Percentiles rank a stretch among this genome's conserved stretches.
Conservation (phyloP, 2,329 filamentous ascomycete genomes). For the Stromatinia cepivora region DNA sequence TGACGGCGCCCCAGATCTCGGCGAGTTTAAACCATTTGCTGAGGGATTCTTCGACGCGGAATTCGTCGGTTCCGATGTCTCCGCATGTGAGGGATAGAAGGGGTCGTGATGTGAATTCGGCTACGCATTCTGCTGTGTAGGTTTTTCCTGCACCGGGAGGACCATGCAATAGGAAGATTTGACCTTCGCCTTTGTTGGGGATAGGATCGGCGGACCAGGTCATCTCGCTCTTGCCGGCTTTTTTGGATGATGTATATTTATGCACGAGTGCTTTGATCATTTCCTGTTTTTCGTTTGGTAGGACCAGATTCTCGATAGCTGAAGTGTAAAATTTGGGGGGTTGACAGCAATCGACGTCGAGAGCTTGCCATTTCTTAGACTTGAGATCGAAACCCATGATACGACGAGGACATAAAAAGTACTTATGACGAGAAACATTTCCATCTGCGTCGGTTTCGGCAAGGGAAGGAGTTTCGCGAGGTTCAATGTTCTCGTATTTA, state of each 20-base stretch:
- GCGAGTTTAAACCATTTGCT: slow-evolving; percentile 51
- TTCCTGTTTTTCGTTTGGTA: slow-evolving; percentile 29
- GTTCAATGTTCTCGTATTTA: slow-evolving; percentile 32
- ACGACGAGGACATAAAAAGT: slow-evolving; percentile 31
- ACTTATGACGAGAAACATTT: slow-evolving; percentile 25
- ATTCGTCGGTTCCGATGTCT: slow-evolving; percentile 51
- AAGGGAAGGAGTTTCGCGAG: slow-evolving; percentile 27
- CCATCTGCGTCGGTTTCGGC: slow-evolving; percentile 20
- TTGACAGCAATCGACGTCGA: slow-evolving; percentile 31
- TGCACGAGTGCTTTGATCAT: slow-evolving; percentile 33
- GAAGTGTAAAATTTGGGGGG: slow-evolving; percentile 29
- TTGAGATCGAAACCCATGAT: slow-evolving; percentile 34
- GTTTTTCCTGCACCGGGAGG: slow-evolving; percentile 35
- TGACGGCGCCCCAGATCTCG: slow-evolving; percentile 51
- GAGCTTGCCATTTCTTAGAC: slow-evolving; percentile 33
- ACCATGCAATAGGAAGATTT: slow-evolving; percentile 33
- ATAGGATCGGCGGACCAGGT: slow-evolving; percentile 31
- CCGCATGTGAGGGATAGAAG: slow-evolving; percentile 45
- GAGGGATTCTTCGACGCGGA: slow-evolving; percentile 49
- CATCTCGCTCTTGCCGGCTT: slow-evolving; percentile 10
- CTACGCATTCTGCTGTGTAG: slow-evolving; percentile 33
- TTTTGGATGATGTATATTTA: slow-evolving; percentile 28
- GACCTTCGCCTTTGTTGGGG: slow-evolving; percentile 33
- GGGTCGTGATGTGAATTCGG: slow-evolving; percentile 34
- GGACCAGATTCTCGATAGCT: slow-evolving; percentile 31